These are phyloP conservation scores for Backusella psychrophila DNA, from an alignment of 192 early-diverging fungal species.

Conservation along the genomic window DNA sequence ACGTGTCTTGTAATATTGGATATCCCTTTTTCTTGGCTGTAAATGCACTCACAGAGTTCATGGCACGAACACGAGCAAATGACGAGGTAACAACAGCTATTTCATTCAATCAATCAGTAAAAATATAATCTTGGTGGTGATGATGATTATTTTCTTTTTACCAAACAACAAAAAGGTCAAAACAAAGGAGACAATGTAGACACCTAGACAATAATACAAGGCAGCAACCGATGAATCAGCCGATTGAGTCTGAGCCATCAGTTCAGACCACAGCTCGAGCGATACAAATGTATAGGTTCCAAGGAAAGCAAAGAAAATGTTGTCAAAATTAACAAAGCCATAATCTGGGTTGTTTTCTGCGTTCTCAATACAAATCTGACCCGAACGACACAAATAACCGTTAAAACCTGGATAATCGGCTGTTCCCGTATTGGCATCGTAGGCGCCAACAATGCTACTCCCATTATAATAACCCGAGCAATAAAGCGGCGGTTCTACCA, in stretches of 20 bases:
- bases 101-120: background rate
- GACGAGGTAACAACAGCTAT: slow-evolving; percentile 54
- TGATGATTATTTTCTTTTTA: slow-evolving; percentile 6
- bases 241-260: slow-evolving; percentile 53
- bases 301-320: slow-evolving; percentile 45
- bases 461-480: slow-evolving; percentile 36
- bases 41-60: slow-evolving; percentile 43
- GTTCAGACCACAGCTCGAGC: slow-evolving; percentile 47
- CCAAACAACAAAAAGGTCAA: slow-evolving; percentile 46
- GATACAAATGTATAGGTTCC: slow-evolving; percentile 46
- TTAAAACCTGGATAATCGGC: slow-evolving; percentile 26
- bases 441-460: slow-evolving; percentile 14
- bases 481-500: slow-evolving; percentile 18
- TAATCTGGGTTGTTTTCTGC: slow-evolving; percentile 21
- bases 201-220: slow-evolving; percentile 45
- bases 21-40: slow-evolving; percentile 33
- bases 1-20: slow-evolving; percentile 3
- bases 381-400: slow-evolving; percentile 44
- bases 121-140: background rate
- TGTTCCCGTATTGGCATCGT: background rate
- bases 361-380: slow-evolving; percentile 42
- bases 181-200: slow-evolving; percentile 49
- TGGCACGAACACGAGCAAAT: slow-evolving; percentile 52
- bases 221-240: slow-evolving; percentile 41
- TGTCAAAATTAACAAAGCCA: slow-evolving; percentile 45